phyloP scores from a whole-genome alignment of 1,284 basidiomycete genomes.

The Marasmius fiardii region DNA sequence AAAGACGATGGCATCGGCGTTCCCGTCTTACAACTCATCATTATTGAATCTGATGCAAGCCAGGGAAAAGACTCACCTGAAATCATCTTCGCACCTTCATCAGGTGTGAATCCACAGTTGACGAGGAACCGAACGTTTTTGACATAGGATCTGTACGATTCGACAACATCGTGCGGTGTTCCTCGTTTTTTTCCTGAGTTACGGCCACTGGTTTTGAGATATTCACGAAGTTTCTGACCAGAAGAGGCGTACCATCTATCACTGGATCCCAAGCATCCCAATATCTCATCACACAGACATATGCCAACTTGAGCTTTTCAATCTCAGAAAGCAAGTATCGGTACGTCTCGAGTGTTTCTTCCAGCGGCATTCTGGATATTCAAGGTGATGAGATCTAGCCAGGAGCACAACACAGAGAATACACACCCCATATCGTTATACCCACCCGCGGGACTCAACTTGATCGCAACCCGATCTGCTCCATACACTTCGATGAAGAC shows the following conservation, averaged over 20 bases:
- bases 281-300: conserved; percentile 34
- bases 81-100: conserved; percentile 20
- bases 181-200: conserved; percentile 17
- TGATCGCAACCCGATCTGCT: conserved; percentile 42
- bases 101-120: conserved; percentile 20
- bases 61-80: too few species aligned
- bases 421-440: conserved; percentile 45
- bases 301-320: conserved; percentile 34
- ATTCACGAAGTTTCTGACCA: background rate
- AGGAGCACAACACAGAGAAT: background rate
- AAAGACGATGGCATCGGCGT: conserved; percentile 20
- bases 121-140: conserved; percentile 18
- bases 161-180: conserved; percentile 24
- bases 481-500: conserved; percentile 47
- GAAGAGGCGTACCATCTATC: conserved; percentile 27
- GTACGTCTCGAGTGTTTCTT: conserved; percentile 39
- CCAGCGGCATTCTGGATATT: conserved; percentile 42
- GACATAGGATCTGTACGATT: conserved; percentile 21
- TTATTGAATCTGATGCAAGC: too few species aligned
- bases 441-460: conserved; percentile 44
- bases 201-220: too few species aligned
- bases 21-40: conserved; percentile 1
- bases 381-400: too few species aligned
- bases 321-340: conserved; percentile 35
- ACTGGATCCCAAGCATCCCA: conserved; percentile 19